These are phyloP conservation scores for Litchi chinensis DNA, from an alignment of 345 rosid species.

Conservation along the genomic window DNA sequence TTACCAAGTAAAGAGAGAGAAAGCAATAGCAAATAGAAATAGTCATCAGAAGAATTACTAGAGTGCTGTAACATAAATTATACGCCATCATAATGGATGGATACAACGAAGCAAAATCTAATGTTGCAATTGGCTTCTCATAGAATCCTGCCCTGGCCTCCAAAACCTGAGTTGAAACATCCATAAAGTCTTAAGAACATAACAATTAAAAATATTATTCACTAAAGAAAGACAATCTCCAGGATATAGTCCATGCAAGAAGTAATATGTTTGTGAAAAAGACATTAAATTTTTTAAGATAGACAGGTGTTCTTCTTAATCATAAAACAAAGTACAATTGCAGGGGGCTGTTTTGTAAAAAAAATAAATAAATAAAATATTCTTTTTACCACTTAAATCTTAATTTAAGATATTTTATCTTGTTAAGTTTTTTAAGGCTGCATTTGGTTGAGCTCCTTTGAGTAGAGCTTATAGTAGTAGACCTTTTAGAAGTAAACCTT, in stretches of 20 bases:
- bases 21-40: slow-evolving; percentile 6
- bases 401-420: not conserved
- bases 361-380: no score
- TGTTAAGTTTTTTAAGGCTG: not conserved
- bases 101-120: slow-evolving; percentile 97
- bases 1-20: not conserved
- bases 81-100: slow-evolving; percentile 99
- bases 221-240: not conserved
- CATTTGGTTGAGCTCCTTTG: no score
- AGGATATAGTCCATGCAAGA: not conserved
- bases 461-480: no score
- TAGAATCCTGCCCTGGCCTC: slow-evolving; percentile 92
- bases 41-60: slow-evolving; percentile 53
- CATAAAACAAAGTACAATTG: not conserved
- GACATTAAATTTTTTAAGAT: not conserved
- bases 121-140: slow-evolving; percentile 92
- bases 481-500: no score
- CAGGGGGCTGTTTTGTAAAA: not conserved
- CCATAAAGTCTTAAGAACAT: slow-evolving; percentile 13
- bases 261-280: not conserved
- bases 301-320: not conserved
- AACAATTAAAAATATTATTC: not conserved
- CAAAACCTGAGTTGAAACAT: slow-evolving; percentile 64
- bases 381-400: not conserved
- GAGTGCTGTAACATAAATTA: slow-evolving; percentile 91